A percentile compares a stretch with the other conserved stretches of the same genome.
Conservation (phyloP, 352 stramenopile species). For the Albugo laibachii region DNA sequence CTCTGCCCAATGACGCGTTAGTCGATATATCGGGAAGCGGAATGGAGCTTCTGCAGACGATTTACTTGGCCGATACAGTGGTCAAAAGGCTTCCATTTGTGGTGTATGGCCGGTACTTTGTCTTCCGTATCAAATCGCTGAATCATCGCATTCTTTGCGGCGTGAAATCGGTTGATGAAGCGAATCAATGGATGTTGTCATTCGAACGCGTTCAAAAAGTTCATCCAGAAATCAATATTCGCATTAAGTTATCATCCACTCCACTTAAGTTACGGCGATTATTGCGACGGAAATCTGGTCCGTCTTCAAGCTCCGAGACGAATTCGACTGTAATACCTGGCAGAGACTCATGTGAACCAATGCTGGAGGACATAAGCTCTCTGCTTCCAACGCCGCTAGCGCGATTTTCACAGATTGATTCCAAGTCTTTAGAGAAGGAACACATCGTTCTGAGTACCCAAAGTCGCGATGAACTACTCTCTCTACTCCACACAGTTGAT, state of each 20-base stretch:
- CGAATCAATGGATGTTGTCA: slow-evolving; percentile 23
- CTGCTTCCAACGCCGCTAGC: slow-evolving; percentile 8
- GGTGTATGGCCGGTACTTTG: slow-evolving; percentile 19
- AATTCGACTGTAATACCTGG: not conserved
- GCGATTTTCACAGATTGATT: slow-evolving; percentile 8
- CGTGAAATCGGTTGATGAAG: slow-evolving; percentile 22
- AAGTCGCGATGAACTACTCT: slow-evolving; percentile 2
- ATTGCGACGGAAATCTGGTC: not conserved
- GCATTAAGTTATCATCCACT: not conserved
- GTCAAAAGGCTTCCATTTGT: slow-evolving; percentile 27
- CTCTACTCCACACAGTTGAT: slow-evolving; percentile 13
- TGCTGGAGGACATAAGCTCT: slow-evolving; percentile 4
- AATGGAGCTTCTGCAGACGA: not conserved
- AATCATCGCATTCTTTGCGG: slow-evolving; percentile 18
- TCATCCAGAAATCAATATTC: slow-evolving; percentile 2
- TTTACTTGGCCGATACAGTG: not conserved
- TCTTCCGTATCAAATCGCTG: slow-evolving; percentile 26
- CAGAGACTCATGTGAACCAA: slow-evolving; percentile 1
- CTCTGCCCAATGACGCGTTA: slow-evolving; percentile 25
- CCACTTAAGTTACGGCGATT: not conserved
- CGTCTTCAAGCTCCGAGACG: not conserved
- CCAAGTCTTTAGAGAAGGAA: not conserved
- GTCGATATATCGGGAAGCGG: slow-evolving; percentile 5
- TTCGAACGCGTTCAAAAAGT: slow-evolving; percentile 11
- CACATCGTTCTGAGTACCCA: not conserved